Conservation (phyloP, 2,329 filamentous ascomycete genomes). For the Fusarium foetens region DNA sequence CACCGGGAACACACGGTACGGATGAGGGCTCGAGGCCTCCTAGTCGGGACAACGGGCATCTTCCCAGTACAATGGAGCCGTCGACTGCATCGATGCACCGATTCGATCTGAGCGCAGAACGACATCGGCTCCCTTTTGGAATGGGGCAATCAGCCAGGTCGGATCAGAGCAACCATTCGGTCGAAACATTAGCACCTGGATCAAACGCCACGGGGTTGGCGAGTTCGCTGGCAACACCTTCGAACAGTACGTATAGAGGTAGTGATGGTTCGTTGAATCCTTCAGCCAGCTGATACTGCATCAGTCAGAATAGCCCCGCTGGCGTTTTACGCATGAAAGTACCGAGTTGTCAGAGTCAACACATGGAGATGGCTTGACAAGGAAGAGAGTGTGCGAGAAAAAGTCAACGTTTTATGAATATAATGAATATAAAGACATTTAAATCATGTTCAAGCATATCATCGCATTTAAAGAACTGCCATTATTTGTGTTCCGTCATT, state of each 20-base stretch:
- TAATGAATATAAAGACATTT: constrained; percentile 12
- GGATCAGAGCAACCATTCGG: constrained; percentile 21
- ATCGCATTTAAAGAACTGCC: background rate
- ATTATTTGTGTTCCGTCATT: background rate
- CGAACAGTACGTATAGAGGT: constrained; percentile 28
- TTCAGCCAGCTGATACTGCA: constrained; percentile 34
- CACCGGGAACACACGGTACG: constrained; percentile 31
- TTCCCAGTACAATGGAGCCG: constrained; percentile 35
- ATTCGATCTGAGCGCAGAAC: constrained; percentile 37
- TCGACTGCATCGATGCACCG: constrained; percentile 34
- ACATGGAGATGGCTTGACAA: background rate
- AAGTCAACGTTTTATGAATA: constrained; percentile 5
- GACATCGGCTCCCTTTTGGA: constrained; percentile 36
- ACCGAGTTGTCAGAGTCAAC: background rate
- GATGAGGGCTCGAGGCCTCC: constrained; percentile 36
- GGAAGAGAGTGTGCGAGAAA: background rate
- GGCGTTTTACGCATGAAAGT: constrained; percentile 1
- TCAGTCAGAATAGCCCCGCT: constrained; percentile 11
- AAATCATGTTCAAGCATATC: background rate
- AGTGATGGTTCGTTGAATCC: constrained; percentile 33
- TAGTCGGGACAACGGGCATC: constrained; percentile 36
- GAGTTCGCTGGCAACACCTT: constrained; percentile 12
- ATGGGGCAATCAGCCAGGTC: constrained; percentile 13
- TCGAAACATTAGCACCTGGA: constrained; percentile 17
- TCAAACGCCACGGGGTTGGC: constrained; percentile 5